A percentile compares a stretch with the other conserved stretches of the same genome.
These are phyloP conservation scores for Ilyonectria sp. DNA, from an alignment of 2,329 filamentous ascomycete genomes.

Conservation along the genomic window DNA sequence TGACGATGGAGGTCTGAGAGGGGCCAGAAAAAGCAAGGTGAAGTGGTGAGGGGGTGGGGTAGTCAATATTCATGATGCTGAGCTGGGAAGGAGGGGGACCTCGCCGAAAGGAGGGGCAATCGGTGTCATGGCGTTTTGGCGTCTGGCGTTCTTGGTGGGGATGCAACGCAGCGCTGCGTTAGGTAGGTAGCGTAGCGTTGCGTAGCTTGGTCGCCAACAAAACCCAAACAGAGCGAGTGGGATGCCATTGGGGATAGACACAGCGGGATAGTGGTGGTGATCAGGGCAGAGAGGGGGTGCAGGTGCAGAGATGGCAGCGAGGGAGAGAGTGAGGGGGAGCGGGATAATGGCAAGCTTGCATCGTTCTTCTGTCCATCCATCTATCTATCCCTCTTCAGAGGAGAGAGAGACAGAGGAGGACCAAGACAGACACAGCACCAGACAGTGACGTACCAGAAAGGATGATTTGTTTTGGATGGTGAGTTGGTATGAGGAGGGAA, in stretches of 20 bases:
- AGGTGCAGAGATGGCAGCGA: not conserved
- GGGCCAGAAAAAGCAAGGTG: conserved; percentile 22
- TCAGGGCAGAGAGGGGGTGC: conserved; percentile 14
- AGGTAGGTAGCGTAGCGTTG: not conserved
- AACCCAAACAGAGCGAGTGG: not conserved
- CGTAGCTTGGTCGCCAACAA: conserved; percentile 10
- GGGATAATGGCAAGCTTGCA: not conserved
- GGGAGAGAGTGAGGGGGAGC: conserved; percentile 30
- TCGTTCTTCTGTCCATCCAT: not conserved
- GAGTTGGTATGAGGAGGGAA: conserved; percentile 40
- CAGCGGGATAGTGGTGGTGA: not conserved
- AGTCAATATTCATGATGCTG: conserved; percentile 44
- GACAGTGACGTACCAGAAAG: conserved; percentile 17
- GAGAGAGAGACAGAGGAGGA: not conserved
- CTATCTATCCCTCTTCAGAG: not conserved
- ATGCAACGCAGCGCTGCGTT: not conserved
- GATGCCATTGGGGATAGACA: not conserved
- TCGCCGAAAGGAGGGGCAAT: conserved; percentile 29
- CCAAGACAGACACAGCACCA: not conserved
- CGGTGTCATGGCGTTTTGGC: conserved; percentile 14
- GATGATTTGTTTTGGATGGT: conserved; percentile 32
- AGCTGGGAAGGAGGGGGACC: conserved; percentile 22
- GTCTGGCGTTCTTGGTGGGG: conserved; percentile 6
- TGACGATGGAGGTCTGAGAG: not conserved
- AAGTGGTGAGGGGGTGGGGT: conserved; percentile 44